Base-by-base conservation (phyloP, 2,329 filamentous ascomycete genomes). In the Phialophora expanda region DNA sequence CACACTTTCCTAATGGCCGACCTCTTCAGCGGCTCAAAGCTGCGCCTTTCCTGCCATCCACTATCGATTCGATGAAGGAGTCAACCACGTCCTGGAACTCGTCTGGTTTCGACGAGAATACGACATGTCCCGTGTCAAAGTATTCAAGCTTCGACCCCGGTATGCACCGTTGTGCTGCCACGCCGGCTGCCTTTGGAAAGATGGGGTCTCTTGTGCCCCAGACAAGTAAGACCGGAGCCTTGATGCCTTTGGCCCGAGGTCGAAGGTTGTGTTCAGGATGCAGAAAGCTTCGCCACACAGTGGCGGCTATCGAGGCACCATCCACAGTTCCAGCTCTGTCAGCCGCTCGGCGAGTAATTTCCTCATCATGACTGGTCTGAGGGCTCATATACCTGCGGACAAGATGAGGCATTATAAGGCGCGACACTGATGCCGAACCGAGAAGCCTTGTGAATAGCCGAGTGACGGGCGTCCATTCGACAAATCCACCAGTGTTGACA, bases 331-430 rank as follows among this genome's bases (percentile, higher is more conserved):
- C 44, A 17, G 57, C 57, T 24, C 38, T 51, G 14, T 38, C 41
- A 17, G 41, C 44, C n/a, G 30, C 57, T 38, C 57, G 41, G 38
- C 41, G 24, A 41, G 57, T 60, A 34, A 60, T 51, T 6, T 60
- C 57, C 28, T 60, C 24, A n/a, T 60, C 57, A 51, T 50, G 57
- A 51, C 12, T 50, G 12, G 57, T 60, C 44, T 60, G 57, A 60
- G 57, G 57, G 24, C 57, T 60, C 57, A 60, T 60, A 32, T 51
- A 60, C 30, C 28, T 48, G 4, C 24, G 38, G 38, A 60, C 57
- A 32, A 60, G 57, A 20, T 38, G 41, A 14, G 57, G 57, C 57
- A 30, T 60, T 9, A 51, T 28, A 8, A 50, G 24, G 24, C 57
- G 57, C 20, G 57, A 60, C n/a, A 60, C 26, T 6, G 44, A 24